Evolutionary conservation across 495 filamentous ascomycete genomes (phyloP), one percentile per base, ranked within the genome.

Genomic region (Penicillium crystallinum): DNA sequence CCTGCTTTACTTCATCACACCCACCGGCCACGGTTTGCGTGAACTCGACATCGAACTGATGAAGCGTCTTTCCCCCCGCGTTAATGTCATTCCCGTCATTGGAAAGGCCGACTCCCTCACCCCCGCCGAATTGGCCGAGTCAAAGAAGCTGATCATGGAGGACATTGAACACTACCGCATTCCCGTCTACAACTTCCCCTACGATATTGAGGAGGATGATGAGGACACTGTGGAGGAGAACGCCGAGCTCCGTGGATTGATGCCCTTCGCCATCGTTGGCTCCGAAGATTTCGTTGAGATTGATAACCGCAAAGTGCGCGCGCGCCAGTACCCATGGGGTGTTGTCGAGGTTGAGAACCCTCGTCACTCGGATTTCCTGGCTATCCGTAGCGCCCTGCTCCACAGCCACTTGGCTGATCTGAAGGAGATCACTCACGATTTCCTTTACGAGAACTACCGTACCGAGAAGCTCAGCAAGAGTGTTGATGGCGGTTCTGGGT

Each of bases 401-500:
- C 95, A 98, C 79, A 93, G 88, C 74, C 93, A 98, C 78, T 79
- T 98, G 52, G 93, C 92, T 23, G 93, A 98, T 69, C 76, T 98
- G 55, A 98, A 98, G 83, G 93, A 98, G 65, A 98, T 98, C 65
- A 98, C 93, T 30, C 95, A 98, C 69, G 93, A 97, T 67, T 98
- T 98, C 87, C 81, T 98, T 30, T 98, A 98, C 69, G 93, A 98
- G 69, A 98, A 98, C 77, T 98, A 98, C 81, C 89, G 93, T 88
- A 98, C 93, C 63, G 95, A 98, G 87, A 97, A 97, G 76, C 85
- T 98, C 56, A 95, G 89, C 81, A 98, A 97, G 88, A 96, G 91
- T 69, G 92, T 97, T 48, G 91, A 96, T 64, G 91, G 91, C 70
- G 81, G 83, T 72, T 78, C 82, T 78, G 80, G 82, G 92, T 97